phyloP scores from a whole-genome alignment of 2,329 filamentous ascomycete species.

The Epichloe glyceriae region DNA sequence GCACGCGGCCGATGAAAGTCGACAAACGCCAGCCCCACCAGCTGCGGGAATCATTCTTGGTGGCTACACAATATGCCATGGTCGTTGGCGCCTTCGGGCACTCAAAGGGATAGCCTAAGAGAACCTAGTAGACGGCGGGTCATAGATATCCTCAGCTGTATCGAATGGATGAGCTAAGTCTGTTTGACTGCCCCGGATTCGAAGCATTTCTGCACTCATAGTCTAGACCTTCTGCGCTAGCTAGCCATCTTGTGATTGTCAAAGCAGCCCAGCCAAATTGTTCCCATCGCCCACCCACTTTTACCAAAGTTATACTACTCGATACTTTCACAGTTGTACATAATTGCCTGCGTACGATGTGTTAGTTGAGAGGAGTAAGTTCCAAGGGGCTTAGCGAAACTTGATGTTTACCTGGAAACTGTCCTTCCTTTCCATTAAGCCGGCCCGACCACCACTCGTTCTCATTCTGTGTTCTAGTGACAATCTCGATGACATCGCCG shows the following conservation, averaged over 20 bases:
- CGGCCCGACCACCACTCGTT: constrained; percentile 97
- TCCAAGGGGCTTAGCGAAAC: neutral
- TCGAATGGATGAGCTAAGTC: neutral
- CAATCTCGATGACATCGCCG: constrained; percentile 82
- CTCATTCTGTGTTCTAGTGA: constrained; percentile 69
- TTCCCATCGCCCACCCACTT: neutral
- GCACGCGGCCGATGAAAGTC: too few relatives aligned
- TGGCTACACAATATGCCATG: too few relatives aligned
- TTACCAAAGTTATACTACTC: neutral
- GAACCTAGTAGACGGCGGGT: neutral
- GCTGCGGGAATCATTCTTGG: too few relatives aligned
- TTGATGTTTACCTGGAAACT: constrained; percentile 71
- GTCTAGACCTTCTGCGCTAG: neutral
- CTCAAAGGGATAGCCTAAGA: neutral
- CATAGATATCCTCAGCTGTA: neutral
- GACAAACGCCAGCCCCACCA: too few relatives aligned
- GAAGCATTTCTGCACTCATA: neutral
- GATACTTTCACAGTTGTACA: constrained; percentile 3
- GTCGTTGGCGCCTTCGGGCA: too few relatives aligned
- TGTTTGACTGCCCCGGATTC: neutral
- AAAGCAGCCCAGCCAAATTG: neutral
- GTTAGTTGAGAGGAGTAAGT: neutral
- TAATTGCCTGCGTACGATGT: constrained; percentile 1
- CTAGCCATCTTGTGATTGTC: neutral
- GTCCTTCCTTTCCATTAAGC: constrained; percentile 66